Evolutionary conservation across 805 yeast genomes (phyloP).

Genomic region (Wickerhamiella azymoides): DNA sequence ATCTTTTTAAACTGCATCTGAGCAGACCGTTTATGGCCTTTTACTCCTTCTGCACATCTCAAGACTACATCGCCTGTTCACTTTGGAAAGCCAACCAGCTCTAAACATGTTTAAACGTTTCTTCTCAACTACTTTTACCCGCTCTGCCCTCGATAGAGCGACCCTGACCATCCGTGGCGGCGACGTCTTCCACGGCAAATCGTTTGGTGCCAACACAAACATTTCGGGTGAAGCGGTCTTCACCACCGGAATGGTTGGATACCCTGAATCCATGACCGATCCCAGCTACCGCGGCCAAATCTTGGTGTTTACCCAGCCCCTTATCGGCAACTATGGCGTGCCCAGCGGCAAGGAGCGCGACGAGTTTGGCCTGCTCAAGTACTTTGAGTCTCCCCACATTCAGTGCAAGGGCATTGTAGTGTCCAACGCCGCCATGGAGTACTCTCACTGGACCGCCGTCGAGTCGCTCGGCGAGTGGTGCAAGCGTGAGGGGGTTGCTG

Average conservation of each 20-base stretch:
- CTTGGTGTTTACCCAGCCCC: slow-evolving; percentile 89
- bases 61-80: slow-evolving; percentile 18
- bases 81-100: slow-evolving; percentile 19
- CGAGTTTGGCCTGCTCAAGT: slow-evolving; percentile 70
- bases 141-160: slow-evolving; percentile 41
- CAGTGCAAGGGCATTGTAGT: slow-evolving; percentile 96
- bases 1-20: slow-evolving; percentile 12
- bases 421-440: slow-evolving; percentile 85
- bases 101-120: slow-evolving; percentile 11
- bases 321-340: slow-evolving; percentile 97
- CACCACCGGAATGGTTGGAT: slow-evolving; percentile 94
- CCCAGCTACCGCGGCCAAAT: slow-evolving; percentile 97
- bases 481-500: slow-evolving; percentile 88
- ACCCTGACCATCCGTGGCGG: slow-evolving; percentile 85
- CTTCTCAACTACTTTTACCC: slow-evolving; percentile 1
- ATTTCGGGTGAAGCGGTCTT: slow-evolving; percentile 96
- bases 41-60: slow-evolving; percentile 17
- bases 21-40: slow-evolving; percentile 18
- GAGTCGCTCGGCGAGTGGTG: slow-evolving; percentile 95
- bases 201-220: slow-evolving; percentile 90
- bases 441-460: slow-evolving; percentile 99
- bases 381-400: slow-evolving; percentile 79
- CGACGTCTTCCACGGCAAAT: slow-evolving; percentile 81
- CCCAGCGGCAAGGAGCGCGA: slow-evolving; percentile 76
- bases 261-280: slow-evolving; percentile 98